phyloP scores from a whole-genome alignment of 345 rosid species.

The Leavenworthia alabamica region DNA sequence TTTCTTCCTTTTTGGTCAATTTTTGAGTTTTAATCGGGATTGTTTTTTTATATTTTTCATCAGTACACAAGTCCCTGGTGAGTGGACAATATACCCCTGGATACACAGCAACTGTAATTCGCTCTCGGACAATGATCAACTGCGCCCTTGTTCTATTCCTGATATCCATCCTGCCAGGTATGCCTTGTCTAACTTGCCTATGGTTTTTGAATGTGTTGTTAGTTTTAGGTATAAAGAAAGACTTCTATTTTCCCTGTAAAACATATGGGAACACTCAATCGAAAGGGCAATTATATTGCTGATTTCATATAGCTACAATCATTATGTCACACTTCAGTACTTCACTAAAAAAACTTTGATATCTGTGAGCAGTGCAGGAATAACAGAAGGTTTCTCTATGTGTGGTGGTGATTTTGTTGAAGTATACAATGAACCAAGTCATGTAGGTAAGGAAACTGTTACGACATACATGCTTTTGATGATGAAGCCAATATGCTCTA shows the following conservation, averaged over 20 bases:
- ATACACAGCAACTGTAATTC: constrained; percentile 96
- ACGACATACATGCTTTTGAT: background rate
- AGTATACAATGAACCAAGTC: constrained; percentile 76
- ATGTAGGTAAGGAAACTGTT: constrained; percentile 53
- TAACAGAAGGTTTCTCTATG: constrained; percentile 97
- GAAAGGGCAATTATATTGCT: background rate
- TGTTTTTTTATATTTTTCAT: constrained; percentile 16
- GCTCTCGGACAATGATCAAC: constrained; percentile 81
- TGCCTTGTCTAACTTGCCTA: background rate
- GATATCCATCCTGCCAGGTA: constrained; percentile 97
- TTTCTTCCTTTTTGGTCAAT: background rate
- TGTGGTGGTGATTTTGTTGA: constrained; percentile 99
- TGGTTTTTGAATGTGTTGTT: constrained; percentile 1
- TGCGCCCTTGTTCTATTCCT: constrained; percentile 72
- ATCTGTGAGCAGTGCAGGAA: constrained; percentile 74
- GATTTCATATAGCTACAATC: constrained; percentile 1
- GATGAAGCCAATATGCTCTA: background rate
- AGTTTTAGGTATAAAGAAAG: background rate
- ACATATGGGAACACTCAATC: background rate
- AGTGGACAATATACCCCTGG: constrained; percentile 97
- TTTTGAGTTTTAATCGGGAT: constrained; percentile 9
- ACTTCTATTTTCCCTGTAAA: background rate
- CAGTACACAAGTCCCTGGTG: constrained; percentile 51
- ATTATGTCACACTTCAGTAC: background rate
- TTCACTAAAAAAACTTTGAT: background rate